Conservation (phyloP, 2,329 filamentous ascomycete genomes). For the Colletotrichum plurivorum region DNA sequence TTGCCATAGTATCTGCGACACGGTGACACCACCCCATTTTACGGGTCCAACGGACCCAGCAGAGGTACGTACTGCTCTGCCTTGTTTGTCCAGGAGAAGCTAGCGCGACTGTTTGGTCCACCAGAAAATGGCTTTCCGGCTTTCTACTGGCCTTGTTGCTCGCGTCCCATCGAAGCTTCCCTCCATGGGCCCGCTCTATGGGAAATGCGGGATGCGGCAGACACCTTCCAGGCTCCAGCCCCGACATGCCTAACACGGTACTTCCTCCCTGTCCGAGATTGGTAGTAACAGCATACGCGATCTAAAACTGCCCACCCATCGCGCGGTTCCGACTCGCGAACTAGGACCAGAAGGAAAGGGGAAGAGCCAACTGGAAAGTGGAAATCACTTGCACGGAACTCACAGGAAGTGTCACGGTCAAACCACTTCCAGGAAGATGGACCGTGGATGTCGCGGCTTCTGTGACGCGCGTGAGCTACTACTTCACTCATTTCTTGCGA, state of each 20-base stretch:
- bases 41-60: slow-evolving; percentile 7
- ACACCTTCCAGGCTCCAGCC: not conserved
- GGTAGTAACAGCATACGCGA: too few relatives aligned
- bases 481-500: too few relatives aligned
- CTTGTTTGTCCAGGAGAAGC: not conserved
- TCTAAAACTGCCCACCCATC: too few relatives aligned
- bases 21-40: slow-evolving; percentile 39
- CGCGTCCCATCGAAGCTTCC: slow-evolving; percentile 20
- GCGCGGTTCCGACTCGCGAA: too few relatives aligned
- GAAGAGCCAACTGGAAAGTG: too few relatives aligned
- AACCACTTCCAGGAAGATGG: too few relatives aligned
- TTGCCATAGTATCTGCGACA: slow-evolving; percentile 23
- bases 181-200: slow-evolving; percentile 4
- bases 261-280: too few relatives aligned
- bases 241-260: not conserved
- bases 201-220: slow-evolving; percentile 21
- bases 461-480: too few relatives aligned
- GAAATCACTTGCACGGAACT: too few relatives aligned
- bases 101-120: not conserved
- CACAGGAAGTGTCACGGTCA: too few relatives aligned
- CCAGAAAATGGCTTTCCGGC: not conserved
- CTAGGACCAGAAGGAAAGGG: too few relatives aligned
- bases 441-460: too few relatives aligned
- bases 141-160: not conserved
- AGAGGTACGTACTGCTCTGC: slow-evolving; percentile 19